These are phyloP conservation scores for Gamarada debralockiae DNA, from an alignment of 495 filamentous ascomycete genomes.

Conservation along the genomic window DNA sequence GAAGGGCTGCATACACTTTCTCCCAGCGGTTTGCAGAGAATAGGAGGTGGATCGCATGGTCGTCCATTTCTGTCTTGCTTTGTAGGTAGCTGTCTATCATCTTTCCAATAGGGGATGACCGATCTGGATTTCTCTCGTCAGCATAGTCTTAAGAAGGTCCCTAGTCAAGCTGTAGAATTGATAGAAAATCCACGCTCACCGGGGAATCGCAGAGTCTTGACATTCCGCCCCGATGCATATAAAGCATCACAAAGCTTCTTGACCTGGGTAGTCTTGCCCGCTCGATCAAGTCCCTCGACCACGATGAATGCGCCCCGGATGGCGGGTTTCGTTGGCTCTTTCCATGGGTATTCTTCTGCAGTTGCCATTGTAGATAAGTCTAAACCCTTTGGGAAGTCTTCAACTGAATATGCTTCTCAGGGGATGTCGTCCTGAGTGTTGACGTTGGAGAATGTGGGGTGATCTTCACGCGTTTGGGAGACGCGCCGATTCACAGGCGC, in stretches of 20 bases:
- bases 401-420: too few species aligned
- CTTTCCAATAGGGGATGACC: constrained; percentile 82
- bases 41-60: constrained; percentile 90
- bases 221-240: constrained; percentile 54
- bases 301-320: constrained; percentile 75
- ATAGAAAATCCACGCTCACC: constrained; percentile 56
- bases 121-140: constrained; percentile 50
- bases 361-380: constrained; percentile 9
- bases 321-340: constrained; percentile 15
- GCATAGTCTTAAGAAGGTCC: neutral
- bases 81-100: constrained; percentile 88
- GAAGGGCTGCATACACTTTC: constrained; percentile 44
- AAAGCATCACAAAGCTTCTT: constrained; percentile 63
- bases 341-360: constrained; percentile 11
- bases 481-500: constrained; percentile 1
- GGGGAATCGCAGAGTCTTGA: constrained; percentile 81
- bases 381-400: too few species aligned
- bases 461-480: constrained; percentile 1
- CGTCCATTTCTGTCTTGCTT: constrained; percentile 69
- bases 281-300: constrained; percentile 90
- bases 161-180: neutral
- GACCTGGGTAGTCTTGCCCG: constrained; percentile 95
- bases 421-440: too few species aligned
- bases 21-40: constrained; percentile 99
- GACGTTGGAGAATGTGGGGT: constrained; percentile 7